A percentile compares a stretch with the other conserved stretches of the same genome.
Evolutionary conservation across 176 grass and related monocot genomes (phyloP).

Genomic region (Puya raimondii): DNA sequence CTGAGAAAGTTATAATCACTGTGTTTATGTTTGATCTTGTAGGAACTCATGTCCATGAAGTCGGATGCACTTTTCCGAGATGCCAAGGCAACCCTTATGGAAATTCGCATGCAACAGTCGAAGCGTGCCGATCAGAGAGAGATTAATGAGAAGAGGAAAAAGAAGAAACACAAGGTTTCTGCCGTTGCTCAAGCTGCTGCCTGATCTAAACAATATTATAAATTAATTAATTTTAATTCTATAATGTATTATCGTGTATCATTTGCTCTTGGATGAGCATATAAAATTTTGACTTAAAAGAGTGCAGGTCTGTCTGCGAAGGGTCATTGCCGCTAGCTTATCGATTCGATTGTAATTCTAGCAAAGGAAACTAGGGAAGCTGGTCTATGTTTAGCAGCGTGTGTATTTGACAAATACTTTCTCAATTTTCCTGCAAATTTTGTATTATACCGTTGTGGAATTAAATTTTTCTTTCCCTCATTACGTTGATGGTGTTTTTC

Average conservation of each 20-base stretch:
- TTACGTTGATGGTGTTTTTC: too few species aligned
- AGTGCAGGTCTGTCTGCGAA: too few species aligned
- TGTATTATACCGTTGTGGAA: too few species aligned
- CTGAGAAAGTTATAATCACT: background rate
- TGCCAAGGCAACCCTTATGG: slow-evolving; percentile 68
- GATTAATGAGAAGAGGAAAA: slow-evolving; percentile 43
- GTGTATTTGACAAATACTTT: too few species aligned
- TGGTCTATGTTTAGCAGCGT: too few species aligned
- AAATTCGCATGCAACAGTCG: slow-evolving; percentile 55
- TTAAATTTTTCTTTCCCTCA: too few species aligned
- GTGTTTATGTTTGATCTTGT: slow-evolving; percentile 2
- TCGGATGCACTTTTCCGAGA: slow-evolving; percentile 91
- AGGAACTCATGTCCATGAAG: slow-evolving; percentile 66
- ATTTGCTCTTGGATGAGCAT: slow-evolving; percentile 17
- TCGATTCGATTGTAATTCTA: too few species aligned
- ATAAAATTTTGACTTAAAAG: slow-evolving; percentile 16
- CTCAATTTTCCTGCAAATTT: too few species aligned
- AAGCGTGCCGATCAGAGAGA: slow-evolving; percentile 30
- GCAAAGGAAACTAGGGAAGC: too few species aligned
- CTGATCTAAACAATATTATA: slow-evolving; percentile 8
- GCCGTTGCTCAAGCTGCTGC: slow-evolving; percentile 12
- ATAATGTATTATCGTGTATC: background rate
- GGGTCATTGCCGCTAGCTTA: too few species aligned
- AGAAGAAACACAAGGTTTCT: slow-evolving; percentile 40
- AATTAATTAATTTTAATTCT: background rate